phyloP scores from a whole-genome alignment of 2,329 filamentous ascomycete genomes.

The Calonectria ilicicola region DNA sequence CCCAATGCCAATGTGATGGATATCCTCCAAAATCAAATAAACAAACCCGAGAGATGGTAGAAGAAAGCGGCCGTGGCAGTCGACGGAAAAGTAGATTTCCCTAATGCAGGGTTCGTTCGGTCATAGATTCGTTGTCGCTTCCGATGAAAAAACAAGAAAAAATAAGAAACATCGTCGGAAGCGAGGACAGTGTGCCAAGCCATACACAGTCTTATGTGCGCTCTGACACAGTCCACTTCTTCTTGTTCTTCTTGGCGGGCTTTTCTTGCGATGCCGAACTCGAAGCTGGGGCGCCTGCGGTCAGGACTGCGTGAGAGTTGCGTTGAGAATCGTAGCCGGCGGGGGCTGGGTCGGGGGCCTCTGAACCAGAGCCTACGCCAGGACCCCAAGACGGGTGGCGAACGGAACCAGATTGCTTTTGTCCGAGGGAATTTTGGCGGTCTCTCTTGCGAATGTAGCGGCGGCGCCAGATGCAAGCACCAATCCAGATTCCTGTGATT shows the following conservation, averaged over 20 bases:
- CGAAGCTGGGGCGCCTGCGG: slow-evolving; percentile 32
- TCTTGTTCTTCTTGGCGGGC: slow-evolving; percentile 55
- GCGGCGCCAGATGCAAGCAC: slow-evolving; percentile 77
- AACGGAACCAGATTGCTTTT: slow-evolving; percentile 55
- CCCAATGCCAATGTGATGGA: not conserved
- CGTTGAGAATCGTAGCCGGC: slow-evolving; percentile 43
- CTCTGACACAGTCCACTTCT: slow-evolving; percentile 59
- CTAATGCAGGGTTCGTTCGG: slow-evolving; percentile 1
- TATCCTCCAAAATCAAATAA: slow-evolving; percentile 22
- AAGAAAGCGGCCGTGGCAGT: slow-evolving; percentile 36
- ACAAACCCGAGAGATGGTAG: slow-evolving; percentile 25
- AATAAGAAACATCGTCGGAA: slow-evolving; percentile 17
- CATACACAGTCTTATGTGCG: slow-evolving; percentile 51
- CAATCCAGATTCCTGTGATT: slow-evolving; percentile 74
- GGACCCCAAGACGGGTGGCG: slow-evolving; percentile 52
- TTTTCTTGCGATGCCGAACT: slow-evolving; percentile 32
- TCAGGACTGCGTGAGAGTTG: slow-evolving; percentile 40
- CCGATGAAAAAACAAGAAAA: slow-evolving; percentile 26
- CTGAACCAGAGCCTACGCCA: slow-evolving; percentile 38
- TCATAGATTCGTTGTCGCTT: slow-evolving; percentile 32
- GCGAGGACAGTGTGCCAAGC: not conserved
- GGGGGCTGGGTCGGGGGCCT: slow-evolving; percentile 39
- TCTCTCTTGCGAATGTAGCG: slow-evolving; percentile 80
- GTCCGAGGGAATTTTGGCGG: slow-evolving; percentile 53
- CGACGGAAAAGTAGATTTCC: slow-evolving; percentile 26